Conservation (phyloP, 345 rosid species). For the Pistacia integerrima region DNA sequence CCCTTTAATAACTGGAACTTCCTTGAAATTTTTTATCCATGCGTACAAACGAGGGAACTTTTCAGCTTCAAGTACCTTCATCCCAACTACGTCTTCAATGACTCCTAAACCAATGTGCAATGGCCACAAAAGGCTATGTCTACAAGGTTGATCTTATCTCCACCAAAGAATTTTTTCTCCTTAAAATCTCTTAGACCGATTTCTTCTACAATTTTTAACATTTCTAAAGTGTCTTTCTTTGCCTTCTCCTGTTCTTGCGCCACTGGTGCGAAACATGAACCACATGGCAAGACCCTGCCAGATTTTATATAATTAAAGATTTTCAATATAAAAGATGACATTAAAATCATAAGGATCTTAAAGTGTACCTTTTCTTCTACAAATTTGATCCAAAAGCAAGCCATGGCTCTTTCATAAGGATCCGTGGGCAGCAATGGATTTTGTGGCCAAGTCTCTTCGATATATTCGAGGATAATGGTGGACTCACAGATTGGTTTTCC, state of each 20-base stretch:
- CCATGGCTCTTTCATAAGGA: conserved; percentile 30
- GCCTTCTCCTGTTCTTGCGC: conserved; percentile 21
- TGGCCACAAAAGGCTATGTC: too few relatives aligned
- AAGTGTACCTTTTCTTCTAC: conserved; percentile 31
- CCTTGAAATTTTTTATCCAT: conserved; percentile 24
- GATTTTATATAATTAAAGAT: too few relatives aligned
- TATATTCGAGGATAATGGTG: conserved; percentile 31
- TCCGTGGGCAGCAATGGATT: conserved; percentile 31
- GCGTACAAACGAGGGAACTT: conserved; percentile 22
- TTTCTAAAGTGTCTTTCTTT: too few relatives aligned
- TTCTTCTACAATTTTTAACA: too few relatives aligned
- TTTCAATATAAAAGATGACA: too few relatives aligned
- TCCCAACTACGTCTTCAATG: conserved; percentile 9
- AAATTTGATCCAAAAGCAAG: conserved; percentile 37
- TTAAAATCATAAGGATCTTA: too few relatives aligned
- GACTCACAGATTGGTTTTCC: conserved; percentile 39
- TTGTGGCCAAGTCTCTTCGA: conserved; percentile 38
- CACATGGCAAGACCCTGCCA: too few relatives aligned
- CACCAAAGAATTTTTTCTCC: conserved; percentile 23
- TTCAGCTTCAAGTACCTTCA: conserved; percentile 13
- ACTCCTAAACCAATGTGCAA: conserved; percentile 10
- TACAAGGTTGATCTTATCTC: not conserved
- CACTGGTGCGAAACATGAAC: not conserved
- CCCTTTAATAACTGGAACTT: conserved; percentile 16
- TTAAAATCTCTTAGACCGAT: too few relatives aligned